Conservation (phyloP, 2,329 filamentous ascomycete species). For the Aspergillus carbonarius region DNA sequence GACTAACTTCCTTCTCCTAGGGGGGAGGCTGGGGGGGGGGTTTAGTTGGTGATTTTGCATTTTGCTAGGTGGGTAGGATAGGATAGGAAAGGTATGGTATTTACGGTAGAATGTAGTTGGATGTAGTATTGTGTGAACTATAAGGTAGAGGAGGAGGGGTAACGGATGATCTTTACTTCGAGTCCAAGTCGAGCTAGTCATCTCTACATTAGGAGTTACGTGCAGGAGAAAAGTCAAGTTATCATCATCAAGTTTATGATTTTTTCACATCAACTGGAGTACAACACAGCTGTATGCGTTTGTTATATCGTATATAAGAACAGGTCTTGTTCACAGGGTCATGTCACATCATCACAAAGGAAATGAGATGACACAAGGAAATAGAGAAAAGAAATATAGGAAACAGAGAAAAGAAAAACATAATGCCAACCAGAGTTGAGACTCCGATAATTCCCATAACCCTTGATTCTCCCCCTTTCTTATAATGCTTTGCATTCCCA, state of each 20-base stretch:
- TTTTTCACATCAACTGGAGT: not conserved
- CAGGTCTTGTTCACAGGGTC: conserved; percentile 10
- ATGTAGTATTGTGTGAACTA: no score
- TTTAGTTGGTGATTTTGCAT: no score
- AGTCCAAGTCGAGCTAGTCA: no score
- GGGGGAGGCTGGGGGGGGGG: no score
- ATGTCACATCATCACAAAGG: conserved; percentile 19
- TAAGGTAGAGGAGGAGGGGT: no score
- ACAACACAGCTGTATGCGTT: not conserved
- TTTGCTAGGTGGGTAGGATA: no score
- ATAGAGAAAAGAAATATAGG: conserved; percentile 1
- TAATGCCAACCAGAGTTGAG: not conserved
- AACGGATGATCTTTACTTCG: no score
- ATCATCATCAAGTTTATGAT: not conserved
- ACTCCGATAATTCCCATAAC: not conserved
- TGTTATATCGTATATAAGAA: not conserved
- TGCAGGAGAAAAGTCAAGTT: no score
- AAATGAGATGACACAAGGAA: conserved; percentile 14
- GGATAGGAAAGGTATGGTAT: no score
- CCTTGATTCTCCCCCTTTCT: not conserved
- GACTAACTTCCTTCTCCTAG: no score
- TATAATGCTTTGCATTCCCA: conserved; percentile 3
- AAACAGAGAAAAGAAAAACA: conserved; percentile 1
- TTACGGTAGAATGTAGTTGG: no score
- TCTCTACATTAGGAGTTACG: no score